Percentiles rank a stretch among this genome's conserved stretches.
phyloP scores from a whole-genome alignment of 1,284 basidiomycete species.

The Takashimella koratensis region DNA sequence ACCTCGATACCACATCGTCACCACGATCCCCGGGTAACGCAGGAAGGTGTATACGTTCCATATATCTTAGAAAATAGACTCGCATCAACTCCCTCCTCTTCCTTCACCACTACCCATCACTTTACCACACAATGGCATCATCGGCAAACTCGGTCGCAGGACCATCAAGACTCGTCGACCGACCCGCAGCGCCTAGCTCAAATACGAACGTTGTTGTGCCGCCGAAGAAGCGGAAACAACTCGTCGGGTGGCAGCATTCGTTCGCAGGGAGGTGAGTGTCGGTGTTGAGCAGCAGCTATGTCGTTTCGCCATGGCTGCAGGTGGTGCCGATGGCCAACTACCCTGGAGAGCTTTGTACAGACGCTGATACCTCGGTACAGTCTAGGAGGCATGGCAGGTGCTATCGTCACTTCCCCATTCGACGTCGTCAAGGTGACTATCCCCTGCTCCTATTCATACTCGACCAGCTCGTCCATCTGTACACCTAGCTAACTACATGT shows the following conservation, averaged over 20 bases:
- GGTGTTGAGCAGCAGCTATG: no score
- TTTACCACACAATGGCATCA: not conserved
- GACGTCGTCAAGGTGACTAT: slow-evolving; percentile 79
- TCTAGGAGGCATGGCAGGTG: slow-evolving; percentile 95
- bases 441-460: not conserved
- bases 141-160: not conserved
- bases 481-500: not conserved
- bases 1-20: no score
- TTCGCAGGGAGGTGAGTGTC: slow-evolving; percentile 81
- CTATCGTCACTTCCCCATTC: slow-evolving; percentile 92
- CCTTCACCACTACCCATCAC: no score
- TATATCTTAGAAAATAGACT: no score
- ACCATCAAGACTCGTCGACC: slow-evolving; percentile 6
- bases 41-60: no score
- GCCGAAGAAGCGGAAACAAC: slow-evolving; percentile 47
- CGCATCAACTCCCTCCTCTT: no score
- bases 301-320: no score
- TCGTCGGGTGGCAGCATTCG: slow-evolving; percentile 80
- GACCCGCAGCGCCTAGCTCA: slow-evolving; percentile 10
- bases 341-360: not conserved
- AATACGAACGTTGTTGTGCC: slow-evolving; percentile 21
- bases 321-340: slow-evolving; percentile 4
- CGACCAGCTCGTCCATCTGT: not conserved
- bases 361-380: slow-evolving; percentile 51
- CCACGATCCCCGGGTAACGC: no score